Conservation (phyloP, 2,329 filamentous ascomycete species). For the Colletotrichum abscissum region DNA sequence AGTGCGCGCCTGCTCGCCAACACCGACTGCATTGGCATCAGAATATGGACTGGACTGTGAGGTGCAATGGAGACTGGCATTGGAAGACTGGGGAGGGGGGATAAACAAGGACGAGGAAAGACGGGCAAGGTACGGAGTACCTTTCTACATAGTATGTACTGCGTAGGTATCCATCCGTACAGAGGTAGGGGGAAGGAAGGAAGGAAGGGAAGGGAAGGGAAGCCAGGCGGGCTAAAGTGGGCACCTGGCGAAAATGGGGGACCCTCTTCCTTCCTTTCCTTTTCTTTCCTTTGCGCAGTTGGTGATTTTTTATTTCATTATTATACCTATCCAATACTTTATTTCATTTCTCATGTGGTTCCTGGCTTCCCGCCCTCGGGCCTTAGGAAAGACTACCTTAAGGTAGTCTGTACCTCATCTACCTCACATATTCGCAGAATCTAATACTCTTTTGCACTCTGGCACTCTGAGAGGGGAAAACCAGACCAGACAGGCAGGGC, state of each 20-base stretch:
- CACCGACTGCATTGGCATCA: neutral
- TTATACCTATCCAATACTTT: neutral
- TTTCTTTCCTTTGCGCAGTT: conserved; percentile 4
- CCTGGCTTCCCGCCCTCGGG: neutral
- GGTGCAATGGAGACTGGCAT: neutral
- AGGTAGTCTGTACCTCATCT: too few species aligned
- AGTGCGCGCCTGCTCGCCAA: neutral
- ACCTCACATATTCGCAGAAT: too few species aligned
- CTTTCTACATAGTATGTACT: too few species aligned
- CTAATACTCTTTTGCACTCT: too few species aligned
- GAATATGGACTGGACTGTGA: neutral
- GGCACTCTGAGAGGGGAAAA: neutral
- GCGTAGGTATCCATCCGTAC: neutral
- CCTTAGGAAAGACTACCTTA: neutral
- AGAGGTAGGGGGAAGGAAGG: neutral
- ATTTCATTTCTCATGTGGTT: neutral
- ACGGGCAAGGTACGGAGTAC: neutral
- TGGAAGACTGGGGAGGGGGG: neutral
- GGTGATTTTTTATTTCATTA: neutral
- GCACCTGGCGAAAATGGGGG: conserved; percentile 21
- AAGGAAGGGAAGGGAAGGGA: conserved; percentile 1
- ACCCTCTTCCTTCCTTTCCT: neutral
- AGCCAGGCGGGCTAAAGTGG: conserved; percentile 26
- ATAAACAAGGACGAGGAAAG: neutral
- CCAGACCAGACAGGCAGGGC: neutral